Conservation (phyloP, 2,329 filamentous ascomycete genomes). For the Davidsoniella neocaledoniae region DNA sequence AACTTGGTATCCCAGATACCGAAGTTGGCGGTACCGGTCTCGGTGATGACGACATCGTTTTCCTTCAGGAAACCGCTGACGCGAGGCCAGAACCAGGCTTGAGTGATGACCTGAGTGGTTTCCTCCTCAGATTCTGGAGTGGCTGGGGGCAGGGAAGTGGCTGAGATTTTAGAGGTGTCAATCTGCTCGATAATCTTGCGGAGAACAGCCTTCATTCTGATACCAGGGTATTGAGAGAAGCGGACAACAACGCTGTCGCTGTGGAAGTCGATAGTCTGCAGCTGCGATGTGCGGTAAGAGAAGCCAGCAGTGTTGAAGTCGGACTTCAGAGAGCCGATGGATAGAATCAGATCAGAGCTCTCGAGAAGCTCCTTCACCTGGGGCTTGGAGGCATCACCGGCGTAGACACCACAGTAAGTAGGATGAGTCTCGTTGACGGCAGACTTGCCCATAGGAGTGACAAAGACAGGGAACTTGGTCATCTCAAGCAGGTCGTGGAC, state of each 20-base stretch:
- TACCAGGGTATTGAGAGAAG: slow-evolving; percentile 62
- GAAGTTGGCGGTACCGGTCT: slow-evolving; percentile 78
- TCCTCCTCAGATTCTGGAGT: slow-evolving; percentile 22
- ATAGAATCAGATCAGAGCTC: slow-evolving; percentile 52
- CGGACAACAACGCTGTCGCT: slow-evolving; percentile 55
- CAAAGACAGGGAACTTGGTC: slow-evolving; percentile 63
- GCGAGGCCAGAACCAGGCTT: slow-evolving; percentile 62
- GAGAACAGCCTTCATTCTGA: slow-evolving; percentile 65
- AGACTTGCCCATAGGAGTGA: slow-evolving; percentile 82
- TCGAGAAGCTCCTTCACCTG: slow-evolving; percentile 49
- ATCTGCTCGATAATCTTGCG: slow-evolving; percentile 47
- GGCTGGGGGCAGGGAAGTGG: slow-evolving; percentile 21
- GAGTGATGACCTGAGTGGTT: slow-evolving; percentile 35
- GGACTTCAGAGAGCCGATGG: slow-evolving; percentile 46
- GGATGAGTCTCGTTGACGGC: slow-evolving; percentile 59
- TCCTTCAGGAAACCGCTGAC: slow-evolving; percentile 55
- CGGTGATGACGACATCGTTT: slow-evolving; percentile 65
- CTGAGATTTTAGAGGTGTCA: slow-evolving; percentile 39
- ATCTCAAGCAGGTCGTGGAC: slow-evolving; percentile 56
- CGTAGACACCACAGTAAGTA: slow-evolving; percentile 74
- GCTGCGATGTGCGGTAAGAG: slow-evolving; percentile 59
- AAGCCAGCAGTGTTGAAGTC: slow-evolving; percentile 77
- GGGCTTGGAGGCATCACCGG: slow-evolving; percentile 55
- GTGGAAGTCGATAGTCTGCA: slow-evolving; percentile 69
- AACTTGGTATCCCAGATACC: slow-evolving; percentile 77